phyloP scores from a whole-genome alignment of 345 rosid species.

The Eucalyptus dawsonii region DNA sequence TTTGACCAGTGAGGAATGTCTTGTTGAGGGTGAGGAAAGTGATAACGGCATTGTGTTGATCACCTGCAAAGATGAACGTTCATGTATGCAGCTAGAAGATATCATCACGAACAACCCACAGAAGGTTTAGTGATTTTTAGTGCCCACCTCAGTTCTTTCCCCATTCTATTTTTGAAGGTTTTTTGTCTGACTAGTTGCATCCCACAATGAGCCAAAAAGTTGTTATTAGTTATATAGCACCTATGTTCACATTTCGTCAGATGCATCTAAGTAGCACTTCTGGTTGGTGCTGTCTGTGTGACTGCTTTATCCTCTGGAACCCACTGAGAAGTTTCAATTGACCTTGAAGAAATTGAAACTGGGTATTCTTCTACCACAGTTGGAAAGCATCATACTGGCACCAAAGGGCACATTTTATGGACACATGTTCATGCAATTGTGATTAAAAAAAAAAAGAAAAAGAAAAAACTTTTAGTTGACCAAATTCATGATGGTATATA shows the following conservation, averaged over 20 bases:
- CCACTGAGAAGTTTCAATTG: background rate
- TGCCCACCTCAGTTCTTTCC: background rate
- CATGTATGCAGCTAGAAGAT: constrained; percentile 98
- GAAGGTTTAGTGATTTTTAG: constrained; percentile 26
- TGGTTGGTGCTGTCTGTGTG: background rate
- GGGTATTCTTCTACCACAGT: background rate
- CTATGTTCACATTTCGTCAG: background rate
- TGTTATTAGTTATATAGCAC: background rate
- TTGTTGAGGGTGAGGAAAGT: constrained; percentile 22
- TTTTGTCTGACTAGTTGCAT: background rate
- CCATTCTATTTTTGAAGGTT: background rate
- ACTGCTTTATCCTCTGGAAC: background rate
- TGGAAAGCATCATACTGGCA: background rate
- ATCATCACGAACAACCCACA: constrained; percentile 51
- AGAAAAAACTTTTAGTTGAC: background rate
- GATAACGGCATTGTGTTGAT: constrained; percentile 63
- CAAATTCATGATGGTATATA: background rate
- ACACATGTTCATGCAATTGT: background rate
- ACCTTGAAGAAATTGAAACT: background rate
- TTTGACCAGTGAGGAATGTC: constrained; percentile 14
- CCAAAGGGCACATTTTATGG: background rate
- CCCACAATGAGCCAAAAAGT: background rate
- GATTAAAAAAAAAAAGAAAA: background rate
- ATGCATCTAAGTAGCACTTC: background rate
- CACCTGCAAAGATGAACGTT: constrained; percentile 89